Conservation (phyloP, 2,329 filamentous ascomycete genomes). For the Claviceps sp. region DNA sequence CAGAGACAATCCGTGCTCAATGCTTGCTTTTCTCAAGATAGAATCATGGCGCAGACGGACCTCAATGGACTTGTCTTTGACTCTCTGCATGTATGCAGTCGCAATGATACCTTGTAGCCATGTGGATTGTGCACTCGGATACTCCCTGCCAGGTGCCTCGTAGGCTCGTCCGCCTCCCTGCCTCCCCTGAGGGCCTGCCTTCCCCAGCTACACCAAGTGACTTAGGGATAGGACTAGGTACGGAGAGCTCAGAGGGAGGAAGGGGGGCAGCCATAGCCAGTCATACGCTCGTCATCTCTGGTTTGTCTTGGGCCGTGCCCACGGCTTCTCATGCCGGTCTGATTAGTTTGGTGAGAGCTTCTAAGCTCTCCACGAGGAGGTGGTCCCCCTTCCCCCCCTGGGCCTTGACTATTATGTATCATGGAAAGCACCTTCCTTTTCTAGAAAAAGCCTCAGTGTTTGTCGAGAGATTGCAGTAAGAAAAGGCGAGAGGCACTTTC, state of each 20-base stretch:
- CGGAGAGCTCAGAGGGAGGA: background rate
- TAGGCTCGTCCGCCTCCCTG: background rate
- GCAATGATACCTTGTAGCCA: too few relatives aligned
- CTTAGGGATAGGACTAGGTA: too few relatives aligned
- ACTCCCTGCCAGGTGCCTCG: too few relatives aligned
- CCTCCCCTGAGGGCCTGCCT: background rate
- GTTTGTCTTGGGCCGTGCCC: background rate
- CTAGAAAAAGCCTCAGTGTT: background rate
- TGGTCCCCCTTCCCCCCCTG: background rate
- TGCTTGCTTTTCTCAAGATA: too few relatives aligned
- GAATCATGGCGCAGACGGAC: too few relatives aligned
- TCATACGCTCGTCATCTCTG: background rate
- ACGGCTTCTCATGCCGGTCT: background rate
- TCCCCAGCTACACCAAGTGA: background rate
- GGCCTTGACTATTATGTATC: background rate
- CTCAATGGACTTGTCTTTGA: background rate
- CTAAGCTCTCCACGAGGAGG: background rate
- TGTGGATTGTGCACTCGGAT: background rate
- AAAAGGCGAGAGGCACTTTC: background rate
- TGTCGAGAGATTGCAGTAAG: background rate
- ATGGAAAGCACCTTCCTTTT: constrained; percentile 1
- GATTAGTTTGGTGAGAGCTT: background rate
- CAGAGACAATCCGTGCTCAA: too few relatives aligned
- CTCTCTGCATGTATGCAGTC: background rate
- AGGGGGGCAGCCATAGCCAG: background rate